These are phyloP conservation scores for Pseudocercospora eumusae DNA, from an alignment of 2,329 filamentous ascomycete genomes.

Conservation along the genomic window DNA sequence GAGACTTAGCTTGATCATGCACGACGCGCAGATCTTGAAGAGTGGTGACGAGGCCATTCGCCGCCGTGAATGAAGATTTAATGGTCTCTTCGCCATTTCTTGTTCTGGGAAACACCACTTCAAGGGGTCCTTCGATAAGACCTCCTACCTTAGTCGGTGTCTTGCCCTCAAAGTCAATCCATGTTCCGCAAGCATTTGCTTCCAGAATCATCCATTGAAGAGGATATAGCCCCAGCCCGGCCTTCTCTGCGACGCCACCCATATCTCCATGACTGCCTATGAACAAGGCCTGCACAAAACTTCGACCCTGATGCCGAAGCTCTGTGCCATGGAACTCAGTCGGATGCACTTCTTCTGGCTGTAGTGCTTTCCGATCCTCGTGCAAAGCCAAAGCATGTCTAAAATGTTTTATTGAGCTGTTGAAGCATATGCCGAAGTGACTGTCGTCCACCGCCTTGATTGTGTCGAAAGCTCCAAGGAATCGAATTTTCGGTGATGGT, in stretches of 20 bases:
- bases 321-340: conserved; percentile 25
- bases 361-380: conserved; percentile 40
- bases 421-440: conserved; percentile 39
- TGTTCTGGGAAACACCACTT: conserved; percentile 24
- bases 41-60: conserved; percentile 10
- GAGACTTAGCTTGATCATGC: conserved; percentile 21
- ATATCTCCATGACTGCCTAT: conserved; percentile 45
- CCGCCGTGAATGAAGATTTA: conserved; percentile 14
- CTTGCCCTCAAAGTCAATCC: conserved; percentile 18
- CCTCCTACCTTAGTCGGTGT: conserved; percentile 3
- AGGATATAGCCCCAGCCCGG: conserved; percentile 46
- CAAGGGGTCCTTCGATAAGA: conserved; percentile 14
- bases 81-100: conserved; percentile 15
- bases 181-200: conserved; percentile 17
- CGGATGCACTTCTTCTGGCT: conserved; percentile 34
- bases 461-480: conserved; percentile 45
- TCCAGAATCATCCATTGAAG: conserved; percentile 49
- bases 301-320: conserved; percentile 26
- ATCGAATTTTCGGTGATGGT: conserved; percentile 41
- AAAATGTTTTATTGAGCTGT: conserved; percentile 41
- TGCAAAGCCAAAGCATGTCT: conserved; percentile 46
- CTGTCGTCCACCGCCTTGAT: conserved; percentile 38
- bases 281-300: conserved; percentile 46
- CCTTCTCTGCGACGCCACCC: conserved; percentile 41
- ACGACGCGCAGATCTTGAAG: conserved; percentile 34